Evolutionary conservation across 371 early-diverging fungal genomes (phyloP), one percentile per base, ranked within the genome.

Genomic region (Mortierella sp.): DNA sequence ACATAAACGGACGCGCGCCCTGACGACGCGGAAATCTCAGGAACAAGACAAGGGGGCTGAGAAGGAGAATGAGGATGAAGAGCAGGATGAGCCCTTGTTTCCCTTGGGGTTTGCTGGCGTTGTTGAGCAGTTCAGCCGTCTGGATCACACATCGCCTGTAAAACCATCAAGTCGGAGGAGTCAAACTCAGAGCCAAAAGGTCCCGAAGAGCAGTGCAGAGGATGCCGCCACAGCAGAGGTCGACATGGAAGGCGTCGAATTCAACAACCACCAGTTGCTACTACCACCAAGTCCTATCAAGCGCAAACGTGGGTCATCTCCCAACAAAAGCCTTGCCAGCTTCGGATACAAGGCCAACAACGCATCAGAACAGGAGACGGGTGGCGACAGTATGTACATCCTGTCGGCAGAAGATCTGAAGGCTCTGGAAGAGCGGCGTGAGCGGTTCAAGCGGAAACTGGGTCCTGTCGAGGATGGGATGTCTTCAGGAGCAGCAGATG

Each of bases 401-500:
- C 24, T 60, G 16, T 70, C 72, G 18, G 27, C 38, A 21, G 78
- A 77, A 5, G 44, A 75, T 7, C 75, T 65, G 18, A 18, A 73
- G 14, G 79, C 71, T 14, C 49, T 71, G 63, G 72, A 74, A 16
- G 63, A 49, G n/a, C 58, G 76, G 16, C 78, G 77, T 1, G 82
- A 78, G 6, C 48, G 60, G 35, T 84, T 84, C 46, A 48, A 71
- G 51, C 73, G 81, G 29, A 84, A 84, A 24, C 72, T 84, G 29
- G 85, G 85, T 35, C 56, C 73, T 65, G 16, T 74, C 12, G 49
- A 29, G 4, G 38, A 21, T 24, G 68, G 24, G 24, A 2, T 10
- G 3, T 24, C 77, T 0, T 38, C 75, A 12, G 55, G 49, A 18
- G 16, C 55, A 71, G 63, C 44, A 29, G 63, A 12, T 18, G 12